A percentile compares a stretch with the other conserved stretches of the same genome.
Evolutionary conservation across 257 asterid species (phyloP).

Genomic region (Petunia axillaris): DNA sequence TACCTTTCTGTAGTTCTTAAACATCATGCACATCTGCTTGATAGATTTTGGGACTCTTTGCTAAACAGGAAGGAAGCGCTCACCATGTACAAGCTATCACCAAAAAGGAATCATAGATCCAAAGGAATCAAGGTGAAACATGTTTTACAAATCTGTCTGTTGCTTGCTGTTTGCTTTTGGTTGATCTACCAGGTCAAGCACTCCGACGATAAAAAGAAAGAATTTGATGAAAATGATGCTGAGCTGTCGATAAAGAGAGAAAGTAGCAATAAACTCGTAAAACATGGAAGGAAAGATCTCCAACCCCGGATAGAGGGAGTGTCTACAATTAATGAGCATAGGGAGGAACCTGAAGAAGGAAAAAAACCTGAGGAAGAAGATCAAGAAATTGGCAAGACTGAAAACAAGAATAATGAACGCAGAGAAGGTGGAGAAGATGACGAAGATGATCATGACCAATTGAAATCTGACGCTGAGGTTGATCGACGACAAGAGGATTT

Average conservation of each 20-base stretch:
- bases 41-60: background rate
- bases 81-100: constrained; percentile 77
- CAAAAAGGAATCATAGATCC: constrained; percentile 73
- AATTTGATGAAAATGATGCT: constrained; percentile 63
- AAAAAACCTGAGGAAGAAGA: constrained; percentile 55
- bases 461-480: constrained; percentile 54
- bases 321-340: constrained; percentile 37
- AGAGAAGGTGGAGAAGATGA: constrained; percentile 49
- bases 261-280: constrained; percentile 38
- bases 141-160: constrained; percentile 68
- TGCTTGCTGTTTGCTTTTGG: constrained; percentile 91
- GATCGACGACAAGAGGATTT: constrained; percentile 49
- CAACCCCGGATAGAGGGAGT: constrained; percentile 43
- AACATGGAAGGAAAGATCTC: constrained; percentile 77
- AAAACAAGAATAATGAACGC: constrained; percentile 39
- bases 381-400: background rate
- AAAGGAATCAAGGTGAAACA: constrained; percentile 68
- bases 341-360: constrained; percentile 53
- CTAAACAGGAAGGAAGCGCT: constrained; percentile 2
- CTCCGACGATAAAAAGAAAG: constrained; percentile 77
- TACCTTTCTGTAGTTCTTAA: background rate
- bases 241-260: constrained; percentile 34
- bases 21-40: background rate
- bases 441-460: constrained; percentile 59
- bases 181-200: constrained; percentile 87